phyloP scores from a whole-genome alignment of 306 rosid genomes.

The Casuarina cunninghamiana region DNA sequence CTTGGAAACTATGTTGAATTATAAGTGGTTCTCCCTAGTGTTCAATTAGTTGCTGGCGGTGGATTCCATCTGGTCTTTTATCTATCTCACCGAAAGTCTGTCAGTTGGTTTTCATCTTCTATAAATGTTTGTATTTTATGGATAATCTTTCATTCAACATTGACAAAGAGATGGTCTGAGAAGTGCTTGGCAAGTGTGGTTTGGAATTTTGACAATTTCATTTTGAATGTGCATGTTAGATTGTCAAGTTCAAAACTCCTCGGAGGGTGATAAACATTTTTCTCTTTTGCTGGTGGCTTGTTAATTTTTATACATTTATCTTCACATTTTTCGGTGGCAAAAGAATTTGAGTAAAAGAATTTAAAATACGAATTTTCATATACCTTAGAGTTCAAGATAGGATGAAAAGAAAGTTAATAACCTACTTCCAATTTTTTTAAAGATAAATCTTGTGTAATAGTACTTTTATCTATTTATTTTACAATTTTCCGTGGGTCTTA shows the following conservation, averaged over 20 bases:
- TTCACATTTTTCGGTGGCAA: too few relatives aligned
- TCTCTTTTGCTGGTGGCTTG: neutral
- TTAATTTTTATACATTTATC: neutral
- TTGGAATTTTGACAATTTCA: constrained; percentile 4
- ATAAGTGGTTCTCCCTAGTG: neutral
- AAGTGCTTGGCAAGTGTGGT: neutral
- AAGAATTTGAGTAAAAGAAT: too few relatives aligned
- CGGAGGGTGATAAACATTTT: neutral
- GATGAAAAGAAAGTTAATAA: neutral
- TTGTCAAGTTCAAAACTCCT: neutral
- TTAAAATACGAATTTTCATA: too few relatives aligned
- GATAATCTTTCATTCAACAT: constrained; percentile 5
- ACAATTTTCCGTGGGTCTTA: neutral
- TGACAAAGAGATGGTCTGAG: neutral
- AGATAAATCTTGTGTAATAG: constrained; percentile 7
- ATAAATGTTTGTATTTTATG: constrained; percentile 6
- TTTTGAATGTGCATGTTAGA: neutral
- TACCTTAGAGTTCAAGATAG: too few relatives aligned
- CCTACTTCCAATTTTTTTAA: neutral
- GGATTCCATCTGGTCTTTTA: neutral
- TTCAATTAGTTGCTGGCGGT: constrained; percentile 10
- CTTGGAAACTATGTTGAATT: constrained; percentile 7
- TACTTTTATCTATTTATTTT: neutral
- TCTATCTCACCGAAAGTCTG: neutral
- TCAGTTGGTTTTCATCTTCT: neutral